A percentile compares a stretch with the other conserved stretches of the same genome.
Conservation (phyloP, 257 asterid genomes). For the Coffea canephora region DNA sequence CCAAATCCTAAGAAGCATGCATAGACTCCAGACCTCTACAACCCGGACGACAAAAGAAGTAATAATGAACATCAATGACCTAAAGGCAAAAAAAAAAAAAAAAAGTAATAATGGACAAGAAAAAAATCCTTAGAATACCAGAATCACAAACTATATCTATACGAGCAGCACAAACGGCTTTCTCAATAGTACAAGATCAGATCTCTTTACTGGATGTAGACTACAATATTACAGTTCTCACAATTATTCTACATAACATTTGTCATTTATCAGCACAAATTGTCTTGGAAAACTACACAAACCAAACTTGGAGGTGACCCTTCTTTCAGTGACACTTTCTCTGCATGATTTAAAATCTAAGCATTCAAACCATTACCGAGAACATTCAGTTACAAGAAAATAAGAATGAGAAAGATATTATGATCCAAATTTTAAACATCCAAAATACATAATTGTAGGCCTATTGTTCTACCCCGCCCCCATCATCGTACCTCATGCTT, state of each 20-base stretch:
- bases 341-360: background rate
- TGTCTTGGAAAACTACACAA: too few relatives aligned
- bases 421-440: background rate
- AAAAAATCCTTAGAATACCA: too few relatives aligned
- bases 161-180: background rate
- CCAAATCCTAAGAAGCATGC: background rate
- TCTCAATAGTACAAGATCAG: background rate
- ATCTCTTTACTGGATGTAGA: background rate
- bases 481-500: background rate
- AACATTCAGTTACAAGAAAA: background rate
- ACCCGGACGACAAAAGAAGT: background rate
- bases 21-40: background rate
- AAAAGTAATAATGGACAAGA: too few relatives aligned
- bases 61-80: background rate
- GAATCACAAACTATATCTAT: too few relatives aligned
- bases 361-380: background rate
- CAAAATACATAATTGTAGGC: background rate
- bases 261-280: background rate
- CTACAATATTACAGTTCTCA: background rate
- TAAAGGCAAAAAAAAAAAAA: too few relatives aligned
- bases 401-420: background rate
- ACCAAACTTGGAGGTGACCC: background rate
- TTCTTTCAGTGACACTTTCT: background rate
- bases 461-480: background rate
- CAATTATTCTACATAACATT: background rate